Percentiles rank a stretch among this genome's conserved stretches.
These are phyloP conservation scores for Pseudogymnoascus sp. DNA, from an alignment of 2,329 filamentous ascomycete species.

Conservation along the genomic window DNA sequence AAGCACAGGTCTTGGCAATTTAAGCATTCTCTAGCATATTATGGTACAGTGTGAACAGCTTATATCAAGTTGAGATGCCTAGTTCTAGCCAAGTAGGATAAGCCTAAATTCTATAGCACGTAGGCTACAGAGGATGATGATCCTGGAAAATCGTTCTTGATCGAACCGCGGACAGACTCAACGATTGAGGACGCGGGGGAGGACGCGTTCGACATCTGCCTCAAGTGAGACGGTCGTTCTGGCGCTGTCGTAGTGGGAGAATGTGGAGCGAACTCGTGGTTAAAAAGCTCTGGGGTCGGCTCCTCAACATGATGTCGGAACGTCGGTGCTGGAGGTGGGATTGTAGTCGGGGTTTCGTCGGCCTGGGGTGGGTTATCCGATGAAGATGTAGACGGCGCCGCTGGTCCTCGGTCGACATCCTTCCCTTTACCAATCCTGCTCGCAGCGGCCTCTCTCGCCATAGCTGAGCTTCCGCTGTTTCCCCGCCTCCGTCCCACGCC, in stretches of 20 bases:
- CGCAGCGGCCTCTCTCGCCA: slow-evolving; percentile 47
- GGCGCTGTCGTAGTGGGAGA: slow-evolving; percentile 39
- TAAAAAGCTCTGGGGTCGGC: slow-evolving; percentile 31
- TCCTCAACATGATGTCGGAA: slow-evolving; percentile 8
- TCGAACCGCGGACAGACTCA: slow-evolving; percentile 52
- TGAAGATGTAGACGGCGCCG: not conserved
- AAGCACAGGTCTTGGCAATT: slow-evolving; percentile 1
- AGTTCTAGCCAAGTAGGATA: slow-evolving; percentile 8
- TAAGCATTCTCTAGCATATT: slow-evolving; percentile 3
- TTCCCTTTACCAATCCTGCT: slow-evolving; percentile 57
- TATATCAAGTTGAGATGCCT: slow-evolving; percentile 7
- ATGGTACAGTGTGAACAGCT: slow-evolving; percentile 1
- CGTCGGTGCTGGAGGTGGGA: slow-evolving; percentile 12
- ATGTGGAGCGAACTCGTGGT: slow-evolving; percentile 31
- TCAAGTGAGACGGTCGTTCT: slow-evolving; percentile 60
- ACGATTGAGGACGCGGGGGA: slow-evolving; percentile 70
- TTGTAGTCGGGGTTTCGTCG: slow-evolving; percentile 10
- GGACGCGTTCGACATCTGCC: slow-evolving; percentile 80
- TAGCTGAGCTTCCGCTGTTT: slow-evolving; percentile 51
- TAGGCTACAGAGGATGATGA: slow-evolving; percentile 33
- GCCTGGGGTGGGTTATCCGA: not conserved
- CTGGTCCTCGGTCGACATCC: slow-evolving; percentile 48
- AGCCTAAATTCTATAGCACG: slow-evolving; percentile 6
- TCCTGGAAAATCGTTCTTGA: slow-evolving; percentile 27
- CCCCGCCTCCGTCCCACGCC: slow-evolving; percentile 44